These are phyloP conservation scores for Arabidopsis suecica DNA, from an alignment of 345 rosid species.

Conservation along the genomic window DNA sequence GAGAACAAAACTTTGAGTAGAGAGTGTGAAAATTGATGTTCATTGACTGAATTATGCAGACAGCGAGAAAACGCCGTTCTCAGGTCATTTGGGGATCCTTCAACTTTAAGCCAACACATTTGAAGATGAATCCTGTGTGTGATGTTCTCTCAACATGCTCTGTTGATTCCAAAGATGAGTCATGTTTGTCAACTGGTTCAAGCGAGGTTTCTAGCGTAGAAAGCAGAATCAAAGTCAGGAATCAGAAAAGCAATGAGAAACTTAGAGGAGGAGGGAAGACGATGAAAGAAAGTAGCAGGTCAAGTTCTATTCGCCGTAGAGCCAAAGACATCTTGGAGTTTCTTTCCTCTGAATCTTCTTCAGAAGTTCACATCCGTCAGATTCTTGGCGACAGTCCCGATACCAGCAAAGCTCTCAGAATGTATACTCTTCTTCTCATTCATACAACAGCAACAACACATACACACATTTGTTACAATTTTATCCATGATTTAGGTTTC, in stretches of 20 bases:
- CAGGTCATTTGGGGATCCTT: constrained; percentile 49
- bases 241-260: constrained; percentile 25
- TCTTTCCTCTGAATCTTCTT: constrained; percentile 65
- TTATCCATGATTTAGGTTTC: neutral
- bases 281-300: constrained; percentile 45
- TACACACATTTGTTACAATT: neutral
- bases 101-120: constrained; percentile 15
- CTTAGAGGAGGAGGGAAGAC: constrained; percentile 27
- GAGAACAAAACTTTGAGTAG: neutral
- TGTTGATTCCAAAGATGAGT: constrained; percentile 50
- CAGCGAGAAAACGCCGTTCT: constrained; percentile 60
- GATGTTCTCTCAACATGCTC: constrained; percentile 46
- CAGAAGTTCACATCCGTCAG: constrained; percentile 77
- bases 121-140: constrained; percentile 26
- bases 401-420: constrained; percentile 97
- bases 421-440: constrained; percentile 48
- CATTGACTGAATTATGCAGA: constrained; percentile 44
- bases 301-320: constrained; percentile 58
- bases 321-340: constrained; percentile 78
- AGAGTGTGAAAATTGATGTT: neutral
- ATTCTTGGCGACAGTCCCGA: constrained; percentile 89
- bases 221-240: constrained; percentile 45
- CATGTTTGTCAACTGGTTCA: constrained; percentile 65
- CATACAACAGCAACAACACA: neutral
- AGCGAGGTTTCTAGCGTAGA: constrained; percentile 51